Evolutionary conservation across 2,329 filamentous ascomycete genomes (phyloP).

Genomic region (Alternaria conjuncta): DNA sequence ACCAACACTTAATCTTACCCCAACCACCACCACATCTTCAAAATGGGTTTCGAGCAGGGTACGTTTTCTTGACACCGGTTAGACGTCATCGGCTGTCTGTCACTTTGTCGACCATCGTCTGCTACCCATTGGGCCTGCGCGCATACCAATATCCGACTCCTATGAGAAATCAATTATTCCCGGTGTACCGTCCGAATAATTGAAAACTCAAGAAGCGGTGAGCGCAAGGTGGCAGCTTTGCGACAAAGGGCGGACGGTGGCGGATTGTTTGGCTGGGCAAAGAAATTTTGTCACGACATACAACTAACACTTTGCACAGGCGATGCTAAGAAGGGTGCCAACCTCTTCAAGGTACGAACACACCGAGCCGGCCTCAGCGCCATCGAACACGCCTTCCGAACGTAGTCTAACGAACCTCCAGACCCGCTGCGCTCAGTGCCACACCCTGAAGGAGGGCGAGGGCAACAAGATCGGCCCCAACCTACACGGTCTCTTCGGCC

Average conservation of each 20-base stretch:
- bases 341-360: conserved; percentile 83
- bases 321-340: conserved; percentile 94
- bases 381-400: conserved; percentile 4
- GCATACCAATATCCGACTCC: conserved; percentile 14
- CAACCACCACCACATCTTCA: conserved; percentile 27
- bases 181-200: not conserved
- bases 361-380: not conserved
- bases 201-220: conserved; percentile 16
- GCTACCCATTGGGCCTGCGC: conserved; percentile 35
- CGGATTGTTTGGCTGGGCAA: conserved; percentile 15
- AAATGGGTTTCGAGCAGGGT: conserved; percentile 51
- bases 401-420: conserved; percentile 41
- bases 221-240: conserved; percentile 30
- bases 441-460: conserved; percentile 89
- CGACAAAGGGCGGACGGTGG: conserved; percentile 30
- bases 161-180: conserved; percentile 6
- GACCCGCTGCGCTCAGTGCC: conserved; percentile 98
- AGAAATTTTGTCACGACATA: conserved; percentile 9
- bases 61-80: conserved; percentile 34
- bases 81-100: conserved; percentile 38
- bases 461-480: conserved; percentile 98
- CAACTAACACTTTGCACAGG: conserved; percentile 60
- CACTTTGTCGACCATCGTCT: conserved; percentile 25
- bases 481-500: conserved; percentile 96
- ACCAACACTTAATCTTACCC: not conserved